Evolutionary conservation across 257 asterid genomes (phyloP).

Genomic region (Echites panduratus): DNA sequence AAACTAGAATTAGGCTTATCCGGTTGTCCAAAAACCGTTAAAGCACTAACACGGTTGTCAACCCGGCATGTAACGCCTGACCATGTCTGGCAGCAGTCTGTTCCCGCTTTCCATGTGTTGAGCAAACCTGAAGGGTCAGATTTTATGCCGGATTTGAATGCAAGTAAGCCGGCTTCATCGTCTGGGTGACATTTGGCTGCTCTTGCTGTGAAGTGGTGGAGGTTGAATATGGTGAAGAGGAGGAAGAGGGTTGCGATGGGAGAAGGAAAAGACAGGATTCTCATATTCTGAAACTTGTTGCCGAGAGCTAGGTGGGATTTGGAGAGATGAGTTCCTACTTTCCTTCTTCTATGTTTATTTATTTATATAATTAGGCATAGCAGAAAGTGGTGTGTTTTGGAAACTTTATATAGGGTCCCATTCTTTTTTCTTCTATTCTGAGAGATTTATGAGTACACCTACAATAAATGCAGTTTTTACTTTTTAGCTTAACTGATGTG

Average conservation of each 20-base stretch:
- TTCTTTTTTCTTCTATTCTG: no score
- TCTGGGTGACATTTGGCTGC: conserved; percentile 55
- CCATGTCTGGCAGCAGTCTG: conserved; percentile 68
- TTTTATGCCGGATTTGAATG: conserved; percentile 57
- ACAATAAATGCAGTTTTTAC: no score
- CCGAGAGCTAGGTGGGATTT: no score
- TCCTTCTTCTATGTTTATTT: no score
- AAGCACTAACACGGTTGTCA: conserved; percentile 42
- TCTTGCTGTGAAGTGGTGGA: conserved; percentile 15
- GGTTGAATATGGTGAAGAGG: conserved; percentile 13
- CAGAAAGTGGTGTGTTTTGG: background rate
- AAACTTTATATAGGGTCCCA: no score
- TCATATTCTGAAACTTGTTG: background rate
- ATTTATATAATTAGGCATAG: no score
- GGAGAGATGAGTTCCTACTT: no score
- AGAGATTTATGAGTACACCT: no score
- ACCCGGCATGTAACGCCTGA: conserved; percentile 40
- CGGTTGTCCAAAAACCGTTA: conserved; percentile 27
- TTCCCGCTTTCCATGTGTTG: conserved; percentile 55
- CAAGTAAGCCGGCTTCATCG: conserved; percentile 56
- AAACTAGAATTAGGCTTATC: conserved; percentile 27
- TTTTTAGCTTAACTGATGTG: no score
- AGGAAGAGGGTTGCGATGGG: background rate
- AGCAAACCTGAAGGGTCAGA: conserved; percentile 71
- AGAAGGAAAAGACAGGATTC: no score